A percentile compares a stretch with the other conserved stretches of the same genome.
phyloP scores from a whole-genome alignment of 352 stramenopile species.

The Thalassiosira sp. region DNA sequence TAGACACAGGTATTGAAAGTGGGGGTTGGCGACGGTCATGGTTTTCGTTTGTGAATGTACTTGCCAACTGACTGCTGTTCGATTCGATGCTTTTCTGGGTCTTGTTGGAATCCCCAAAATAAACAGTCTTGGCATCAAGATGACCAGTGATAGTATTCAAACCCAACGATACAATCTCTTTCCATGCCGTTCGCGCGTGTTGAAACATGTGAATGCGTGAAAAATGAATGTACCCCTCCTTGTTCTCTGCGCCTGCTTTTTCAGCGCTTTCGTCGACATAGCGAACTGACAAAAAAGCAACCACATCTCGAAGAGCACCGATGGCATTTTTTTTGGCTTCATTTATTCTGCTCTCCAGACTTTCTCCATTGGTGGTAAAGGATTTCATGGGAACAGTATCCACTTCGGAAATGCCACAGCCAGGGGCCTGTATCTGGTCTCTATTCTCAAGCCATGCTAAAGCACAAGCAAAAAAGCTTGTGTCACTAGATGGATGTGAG shows the following conservation, averaged over 20 bases:
- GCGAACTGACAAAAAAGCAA: constrained; percentile 37
- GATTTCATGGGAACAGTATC: constrained; percentile 10
- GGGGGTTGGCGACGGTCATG: constrained; percentile 1
- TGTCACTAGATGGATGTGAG: constrained; percentile 28
- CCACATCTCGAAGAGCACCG: constrained; percentile 37
- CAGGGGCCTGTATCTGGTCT: constrained; percentile 62
- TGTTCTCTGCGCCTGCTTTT: constrained; percentile 9
- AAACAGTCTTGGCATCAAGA: constrained; percentile 48
- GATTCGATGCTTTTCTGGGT: too few relatives aligned
- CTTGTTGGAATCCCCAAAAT: constrained; percentile 14
- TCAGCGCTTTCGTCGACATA: constrained; percentile 11
- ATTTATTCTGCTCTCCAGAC: constrained; percentile 3
- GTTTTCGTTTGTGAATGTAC: background rate
- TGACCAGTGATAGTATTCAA: constrained; percentile 56
- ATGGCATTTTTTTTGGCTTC: constrained; percentile 45
- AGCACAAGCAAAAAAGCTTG: constrained; percentile 74
- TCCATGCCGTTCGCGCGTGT: constrained; percentile 39
- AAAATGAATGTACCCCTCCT: constrained; percentile 18
- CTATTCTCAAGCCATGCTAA: constrained; percentile 73
- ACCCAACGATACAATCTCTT: constrained; percentile 32
- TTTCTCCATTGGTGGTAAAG: constrained; percentile 2
- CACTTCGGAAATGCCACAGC: constrained; percentile 57
- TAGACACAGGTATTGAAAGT: constrained; percentile 46
- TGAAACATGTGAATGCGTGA: constrained; percentile 44
- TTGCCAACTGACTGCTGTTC: too few relatives aligned